Evolutionary conservation across 2,329 filamentous ascomycete species (phyloP).

Genomic region (Seiridium unicorne): DNA sequence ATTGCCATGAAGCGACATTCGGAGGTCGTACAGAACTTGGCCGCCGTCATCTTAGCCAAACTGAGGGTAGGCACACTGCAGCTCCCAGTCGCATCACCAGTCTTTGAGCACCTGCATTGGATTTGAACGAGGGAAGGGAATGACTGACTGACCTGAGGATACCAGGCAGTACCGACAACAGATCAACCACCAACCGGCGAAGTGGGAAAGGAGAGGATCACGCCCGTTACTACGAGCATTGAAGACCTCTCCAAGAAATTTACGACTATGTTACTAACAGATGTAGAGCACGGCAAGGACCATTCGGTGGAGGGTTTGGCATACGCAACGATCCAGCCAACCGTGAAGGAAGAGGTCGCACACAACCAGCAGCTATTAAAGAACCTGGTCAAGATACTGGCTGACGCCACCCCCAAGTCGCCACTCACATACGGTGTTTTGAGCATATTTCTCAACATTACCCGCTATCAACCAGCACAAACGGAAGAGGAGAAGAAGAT

Average conservation of each 20-base stretch:
- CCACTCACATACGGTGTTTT: slow-evolving; percentile 81
- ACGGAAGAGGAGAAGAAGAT: slow-evolving; percentile 93
- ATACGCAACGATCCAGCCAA: slow-evolving; percentile 83
- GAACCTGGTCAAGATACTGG: slow-evolving; percentile 64
- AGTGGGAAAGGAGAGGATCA: slow-evolving; percentile 41
- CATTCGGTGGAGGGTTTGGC: slow-evolving; percentile 87
- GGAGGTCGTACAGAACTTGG: slow-evolving; percentile 60
- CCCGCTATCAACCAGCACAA: slow-evolving; percentile 71
- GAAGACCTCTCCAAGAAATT: slow-evolving; percentile 66
- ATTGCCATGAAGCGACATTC: slow-evolving; percentile 61
- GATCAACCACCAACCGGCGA: slow-evolving; percentile 31
- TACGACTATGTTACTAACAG: slow-evolving; percentile 62
- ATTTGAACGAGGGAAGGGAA: slow-evolving; percentile 17
- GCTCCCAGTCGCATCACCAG: slow-evolving; percentile 26
- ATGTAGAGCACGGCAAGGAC: slow-evolving; percentile 57
- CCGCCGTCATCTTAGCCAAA: slow-evolving; percentile 76
- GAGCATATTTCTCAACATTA: slow-evolving; percentile 83
- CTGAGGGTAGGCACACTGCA: slow-evolving; percentile 50
- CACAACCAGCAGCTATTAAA: slow-evolving; percentile 67
- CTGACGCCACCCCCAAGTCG: slow-evolving; percentile 59
- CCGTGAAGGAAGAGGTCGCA: slow-evolving; percentile 78
- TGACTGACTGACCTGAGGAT: slow-evolving; percentile 41
- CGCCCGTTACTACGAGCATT: slow-evolving; percentile 58
- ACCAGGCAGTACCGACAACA: slow-evolving; percentile 54
- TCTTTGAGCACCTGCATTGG: slow-evolving; percentile 22